Evolutionary conservation across 805 yeast genomes (phyloP).

Genomic region (Candida ponderosae): DNA sequence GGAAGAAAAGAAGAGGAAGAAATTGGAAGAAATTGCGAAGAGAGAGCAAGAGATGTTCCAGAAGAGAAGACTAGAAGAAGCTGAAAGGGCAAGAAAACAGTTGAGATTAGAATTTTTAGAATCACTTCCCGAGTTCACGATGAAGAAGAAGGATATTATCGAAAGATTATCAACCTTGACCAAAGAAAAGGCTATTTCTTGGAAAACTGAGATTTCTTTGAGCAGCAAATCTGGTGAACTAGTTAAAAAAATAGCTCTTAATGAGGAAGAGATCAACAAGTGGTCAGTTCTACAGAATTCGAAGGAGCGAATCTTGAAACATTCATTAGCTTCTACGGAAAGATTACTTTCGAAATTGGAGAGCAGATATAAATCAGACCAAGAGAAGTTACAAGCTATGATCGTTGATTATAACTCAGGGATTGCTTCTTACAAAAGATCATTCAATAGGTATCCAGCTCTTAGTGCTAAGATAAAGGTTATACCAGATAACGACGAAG

Average conservation of each 20-base stretch:
- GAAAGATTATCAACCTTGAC: neutral
- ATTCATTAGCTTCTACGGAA: too few relatives aligned
- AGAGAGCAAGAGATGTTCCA: neutral
- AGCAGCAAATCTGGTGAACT: neutral
- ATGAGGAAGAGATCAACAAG: constrained; percentile 1
- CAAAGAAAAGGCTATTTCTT: constrained; percentile 4
- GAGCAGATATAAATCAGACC: too few relatives aligned
- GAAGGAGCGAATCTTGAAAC: too few relatives aligned
- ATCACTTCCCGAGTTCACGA: neutral
- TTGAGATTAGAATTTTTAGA: constrained; percentile 1
- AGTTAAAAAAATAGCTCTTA: neutral
- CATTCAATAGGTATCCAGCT: too few relatives aligned
- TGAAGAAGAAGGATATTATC: neutral
- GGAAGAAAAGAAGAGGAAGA: constrained; percentile 6
- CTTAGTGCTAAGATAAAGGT: too few relatives aligned
- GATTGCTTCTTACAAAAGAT: too few relatives aligned
- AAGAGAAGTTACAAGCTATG: too few relatives aligned
- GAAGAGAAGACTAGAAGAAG: neutral
- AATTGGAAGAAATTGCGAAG: constrained; percentile 4
- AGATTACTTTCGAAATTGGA: too few relatives aligned
- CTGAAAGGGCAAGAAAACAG: constrained; percentile 2
- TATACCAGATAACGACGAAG: too few relatives aligned
- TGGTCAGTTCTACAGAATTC: too few relatives aligned
- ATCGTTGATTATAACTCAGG: too few relatives aligned
- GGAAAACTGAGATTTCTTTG: neutral